Conservation (phyloP, 331 rosid genomes). For the Prunus yedoensis region DNA sequence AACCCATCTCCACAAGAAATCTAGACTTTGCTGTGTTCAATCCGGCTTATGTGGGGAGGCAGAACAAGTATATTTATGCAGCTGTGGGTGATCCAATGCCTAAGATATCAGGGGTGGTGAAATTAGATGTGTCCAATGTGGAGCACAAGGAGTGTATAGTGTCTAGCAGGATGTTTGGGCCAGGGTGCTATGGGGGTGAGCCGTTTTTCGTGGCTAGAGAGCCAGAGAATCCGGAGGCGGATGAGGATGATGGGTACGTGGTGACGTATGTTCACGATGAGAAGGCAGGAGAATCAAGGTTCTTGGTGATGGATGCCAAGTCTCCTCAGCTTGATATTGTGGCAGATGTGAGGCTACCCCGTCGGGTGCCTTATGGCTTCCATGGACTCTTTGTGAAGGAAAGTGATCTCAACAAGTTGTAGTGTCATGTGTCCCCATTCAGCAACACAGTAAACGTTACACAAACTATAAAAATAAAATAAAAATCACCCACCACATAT, state of each 20-base stretch:
- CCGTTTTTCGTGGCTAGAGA: conserved; percentile 80
- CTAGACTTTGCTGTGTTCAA: conserved; percentile 71
- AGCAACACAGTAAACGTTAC: not conserved
- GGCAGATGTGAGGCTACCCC: conserved; percentile 72
- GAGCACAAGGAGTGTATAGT: conserved; percentile 49
- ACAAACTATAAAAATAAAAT: no score
- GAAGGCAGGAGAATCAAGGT: conserved; percentile 58
- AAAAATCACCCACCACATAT: no score
- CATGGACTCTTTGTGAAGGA: conserved; percentile 79
- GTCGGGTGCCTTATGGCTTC: conserved; percentile 84
- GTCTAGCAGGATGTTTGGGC: conserved; percentile 62
- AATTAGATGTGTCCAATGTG: conserved; percentile 55
- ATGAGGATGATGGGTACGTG: conserved; percentile 81
- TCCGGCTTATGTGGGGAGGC: conserved; percentile 38
- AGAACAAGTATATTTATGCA: conserved; percentile 62
- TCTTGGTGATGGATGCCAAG: conserved; percentile 81
- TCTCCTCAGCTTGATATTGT: conserved; percentile 68
- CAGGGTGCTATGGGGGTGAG: conserved; percentile 73
- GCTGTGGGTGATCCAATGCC: conserved; percentile 90
- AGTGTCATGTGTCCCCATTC: not conserved
- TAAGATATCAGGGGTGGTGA: conserved; percentile 73
- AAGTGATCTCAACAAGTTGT: conserved; percentile 41
- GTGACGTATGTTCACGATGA: conserved; percentile 71
- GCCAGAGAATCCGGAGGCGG: conserved; percentile 20
- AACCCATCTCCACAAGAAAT: conserved; percentile 64